phyloP scores from a whole-genome alignment of 257 asterid species.

The Solanum chiquidenum region DNA sequence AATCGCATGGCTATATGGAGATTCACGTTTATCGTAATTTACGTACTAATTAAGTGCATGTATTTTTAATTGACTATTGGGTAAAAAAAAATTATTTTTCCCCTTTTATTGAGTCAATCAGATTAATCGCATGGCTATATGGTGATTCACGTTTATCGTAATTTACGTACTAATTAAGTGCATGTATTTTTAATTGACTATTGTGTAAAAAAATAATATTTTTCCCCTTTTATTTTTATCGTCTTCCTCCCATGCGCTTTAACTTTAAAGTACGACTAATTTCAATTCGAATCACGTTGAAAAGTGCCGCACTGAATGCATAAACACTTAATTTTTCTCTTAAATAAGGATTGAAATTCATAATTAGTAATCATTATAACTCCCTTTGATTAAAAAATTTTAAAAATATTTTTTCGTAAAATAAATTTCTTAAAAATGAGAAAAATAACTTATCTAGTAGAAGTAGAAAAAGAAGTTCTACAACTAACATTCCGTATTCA shows the following conservation, averaged over 20 bases:
- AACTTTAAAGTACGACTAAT: neutral
- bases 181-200: neutral
- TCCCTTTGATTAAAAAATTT: neutral
- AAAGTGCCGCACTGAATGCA: fast-evolving
- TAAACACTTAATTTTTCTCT: neutral
- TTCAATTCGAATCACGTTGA: neutral
- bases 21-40: neutral
- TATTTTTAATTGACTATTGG: neutral
- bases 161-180: neutral
- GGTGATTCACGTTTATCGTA: neutral
- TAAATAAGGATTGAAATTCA: neutral
- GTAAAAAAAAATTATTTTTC: fast-evolving
- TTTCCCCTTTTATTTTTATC: fast-evolving
- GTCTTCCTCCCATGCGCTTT: neutral
- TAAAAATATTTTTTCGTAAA: no score
- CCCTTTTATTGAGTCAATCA: neutral
- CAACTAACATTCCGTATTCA: neutral
- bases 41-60: neutral
- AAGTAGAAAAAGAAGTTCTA: neutral
- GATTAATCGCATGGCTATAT: neutral
- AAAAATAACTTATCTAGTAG: neutral
- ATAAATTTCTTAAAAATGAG: neutral
- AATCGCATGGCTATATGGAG: neutral
- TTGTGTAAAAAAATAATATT: neutral
- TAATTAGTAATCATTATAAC: neutral